Evolutionary conservation across 139 green algal genomes (phyloP).

Genomic region (Volvox reticuliferus): DNA sequence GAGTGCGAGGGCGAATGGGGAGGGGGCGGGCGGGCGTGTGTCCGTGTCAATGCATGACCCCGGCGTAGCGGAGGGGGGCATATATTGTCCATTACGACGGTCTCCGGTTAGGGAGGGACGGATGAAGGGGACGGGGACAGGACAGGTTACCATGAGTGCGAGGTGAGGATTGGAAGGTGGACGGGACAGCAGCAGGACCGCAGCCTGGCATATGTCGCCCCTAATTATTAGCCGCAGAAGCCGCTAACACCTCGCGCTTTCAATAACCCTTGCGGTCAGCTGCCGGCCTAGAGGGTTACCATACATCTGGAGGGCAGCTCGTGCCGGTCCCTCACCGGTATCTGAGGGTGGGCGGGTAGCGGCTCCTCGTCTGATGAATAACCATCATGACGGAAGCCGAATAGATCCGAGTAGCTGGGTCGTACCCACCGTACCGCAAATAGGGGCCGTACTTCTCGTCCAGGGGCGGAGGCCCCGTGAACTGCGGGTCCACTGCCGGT

Average conservation of each 20-base stretch:
- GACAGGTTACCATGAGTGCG: no score
- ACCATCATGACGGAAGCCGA: slow-evolving; percentile 53
- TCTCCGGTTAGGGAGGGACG: neutral
- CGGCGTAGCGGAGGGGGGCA: no score
- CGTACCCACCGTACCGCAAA: slow-evolving; percentile 59
- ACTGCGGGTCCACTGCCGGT: slow-evolving; percentile 27
- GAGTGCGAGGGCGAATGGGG: neutral
- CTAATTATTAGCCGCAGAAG: no score
- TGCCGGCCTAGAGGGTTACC: no score
- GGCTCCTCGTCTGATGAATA: slow-evolving; percentile 42
- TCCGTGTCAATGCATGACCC: no score
- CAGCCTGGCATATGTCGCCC: no score
- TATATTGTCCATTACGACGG: no score
- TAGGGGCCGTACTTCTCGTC: slow-evolving; percentile 50
- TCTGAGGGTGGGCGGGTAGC: slow-evolving; percentile 25
- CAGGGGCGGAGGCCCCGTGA: slow-evolving; percentile 24
- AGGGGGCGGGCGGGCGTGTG: neutral
- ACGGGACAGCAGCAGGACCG: no score
- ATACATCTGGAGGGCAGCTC: no score
- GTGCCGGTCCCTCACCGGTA: slow-evolving; percentile 16
- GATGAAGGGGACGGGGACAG: neutral
- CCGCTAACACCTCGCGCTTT: no score
- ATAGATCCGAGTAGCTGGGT: slow-evolving; percentile 47
- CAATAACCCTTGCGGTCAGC: no score
- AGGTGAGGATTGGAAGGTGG: no score